phyloP scores from a whole-genome alignment of 768 basidiomycete species.

The Coprinopsis cinerea region DNA sequence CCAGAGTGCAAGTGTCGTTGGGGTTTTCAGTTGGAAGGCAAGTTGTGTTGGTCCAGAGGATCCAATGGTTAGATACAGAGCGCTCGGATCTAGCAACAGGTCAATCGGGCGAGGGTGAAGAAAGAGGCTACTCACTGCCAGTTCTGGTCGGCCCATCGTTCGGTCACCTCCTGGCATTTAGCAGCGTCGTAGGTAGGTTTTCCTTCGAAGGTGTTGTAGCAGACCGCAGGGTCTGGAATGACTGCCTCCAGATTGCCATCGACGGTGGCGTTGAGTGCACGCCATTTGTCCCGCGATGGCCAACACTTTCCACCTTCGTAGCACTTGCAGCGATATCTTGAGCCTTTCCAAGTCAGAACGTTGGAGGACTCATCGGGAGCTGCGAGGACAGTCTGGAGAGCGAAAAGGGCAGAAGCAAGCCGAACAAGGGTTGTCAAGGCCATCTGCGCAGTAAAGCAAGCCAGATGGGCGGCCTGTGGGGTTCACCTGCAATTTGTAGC shows the following conservation, averaged over 20 bases:
- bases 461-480: background rate
- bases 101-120: background rate
- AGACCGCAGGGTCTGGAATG: slow-evolving; percentile 10
- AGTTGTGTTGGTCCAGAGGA: slow-evolving; percentile 13
- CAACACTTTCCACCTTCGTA: slow-evolving; percentile 10
- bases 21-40: slow-evolving; percentile 12
- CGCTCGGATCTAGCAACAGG: slow-evolving; percentile 4
- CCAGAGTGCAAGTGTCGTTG: slow-evolving; percentile 10
- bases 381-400: background rate
- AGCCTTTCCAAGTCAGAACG: background rate
- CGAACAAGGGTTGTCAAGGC: background rate
- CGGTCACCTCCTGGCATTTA: background rate
- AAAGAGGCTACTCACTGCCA: slow-evolving; percentile 8
- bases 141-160: slow-evolving; percentile 5
- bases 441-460: background rate
- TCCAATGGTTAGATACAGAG: slow-evolving; percentile 8
- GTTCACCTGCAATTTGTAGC: background rate
- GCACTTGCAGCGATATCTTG: slow-evolving; percentile 12
- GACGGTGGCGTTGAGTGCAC: slow-evolving; percentile 9
- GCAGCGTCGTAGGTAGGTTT: slow-evolving; percentile 8
- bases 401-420: background rate
- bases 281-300: slow-evolving; percentile 5
- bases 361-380: background rate
- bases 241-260: slow-evolving; percentile 11
- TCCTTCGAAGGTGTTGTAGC: slow-evolving; percentile 11